A percentile compares a stretch with the other conserved stretches of the same genome.
Evolutionary conservation across 2,329 filamentous ascomycete species (phyloP).

Genomic region (Aspergillus terreus): DNA sequence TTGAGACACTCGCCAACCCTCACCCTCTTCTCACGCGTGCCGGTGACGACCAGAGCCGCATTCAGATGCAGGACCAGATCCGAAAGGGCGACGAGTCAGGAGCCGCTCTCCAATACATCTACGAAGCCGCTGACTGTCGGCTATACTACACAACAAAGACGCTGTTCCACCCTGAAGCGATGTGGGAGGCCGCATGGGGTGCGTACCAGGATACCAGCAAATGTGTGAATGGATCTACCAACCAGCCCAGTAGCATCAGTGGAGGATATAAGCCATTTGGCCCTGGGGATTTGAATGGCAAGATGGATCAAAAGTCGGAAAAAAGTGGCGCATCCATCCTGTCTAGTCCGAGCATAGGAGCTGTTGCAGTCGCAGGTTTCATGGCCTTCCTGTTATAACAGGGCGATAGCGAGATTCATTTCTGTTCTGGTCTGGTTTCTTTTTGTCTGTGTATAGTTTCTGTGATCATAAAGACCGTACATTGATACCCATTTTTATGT

Average conservation of each 20-base stretch:
- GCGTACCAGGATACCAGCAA: conserved; percentile 6
- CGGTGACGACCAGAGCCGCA: conserved; percentile 20
- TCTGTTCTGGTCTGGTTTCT: too few relatives aligned
- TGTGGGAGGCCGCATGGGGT: conserved; percentile 46
- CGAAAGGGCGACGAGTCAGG: conserved; percentile 38
- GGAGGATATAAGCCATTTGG: conserved; percentile 9
- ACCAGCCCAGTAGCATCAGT: conserved; percentile 8
- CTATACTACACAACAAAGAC: conserved; percentile 55
- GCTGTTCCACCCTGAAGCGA: conserved; percentile 45
- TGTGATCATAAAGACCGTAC: too few relatives aligned
- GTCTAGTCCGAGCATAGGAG: not conserved
- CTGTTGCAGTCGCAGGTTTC: not conserved
- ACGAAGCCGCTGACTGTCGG: conserved; percentile 57
- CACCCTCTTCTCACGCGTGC: conserved; percentile 4
- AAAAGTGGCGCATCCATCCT: not conserved
- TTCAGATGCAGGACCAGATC: conserved; percentile 43
- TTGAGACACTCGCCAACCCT: conserved; percentile 4
- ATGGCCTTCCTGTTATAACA: not conserved
- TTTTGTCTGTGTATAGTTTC: too few relatives aligned
- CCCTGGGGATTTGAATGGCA: not conserved
- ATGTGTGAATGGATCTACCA: conserved; percentile 11
- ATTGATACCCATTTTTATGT: too few relatives aligned
- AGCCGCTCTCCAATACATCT: conserved; percentile 54
- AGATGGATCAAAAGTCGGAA: not conserved
- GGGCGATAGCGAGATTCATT: not conserved